Evolutionary conservation across 441 rosid genomes (phyloP).

Genomic region (Pelargonium cotyledonis): DNA sequence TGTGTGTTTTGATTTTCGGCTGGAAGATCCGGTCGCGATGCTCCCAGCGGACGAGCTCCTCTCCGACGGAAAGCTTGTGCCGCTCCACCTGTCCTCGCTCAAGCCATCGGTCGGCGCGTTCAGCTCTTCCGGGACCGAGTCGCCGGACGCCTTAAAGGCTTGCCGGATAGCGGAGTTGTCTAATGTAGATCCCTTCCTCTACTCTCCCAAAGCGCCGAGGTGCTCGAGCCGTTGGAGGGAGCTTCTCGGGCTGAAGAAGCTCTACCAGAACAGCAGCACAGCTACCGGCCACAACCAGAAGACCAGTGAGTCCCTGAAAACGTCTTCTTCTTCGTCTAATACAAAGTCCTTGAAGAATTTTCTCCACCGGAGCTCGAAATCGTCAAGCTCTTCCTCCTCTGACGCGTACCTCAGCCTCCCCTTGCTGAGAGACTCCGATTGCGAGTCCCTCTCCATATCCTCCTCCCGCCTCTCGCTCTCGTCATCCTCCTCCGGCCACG

Average conservation of each 20-base stretch:
- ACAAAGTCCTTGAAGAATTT: conserved; percentile 48
- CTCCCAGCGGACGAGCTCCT: conserved; percentile 89
- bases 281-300: conserved; percentile 15
- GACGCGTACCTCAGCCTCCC: conserved; percentile 45
- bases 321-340: conserved; percentile 17
- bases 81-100: conserved; percentile 42
- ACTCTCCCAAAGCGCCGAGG: conserved; percentile 75
- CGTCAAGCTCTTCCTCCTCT: conserved; percentile 23
- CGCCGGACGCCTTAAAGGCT: conserved; percentile 28
- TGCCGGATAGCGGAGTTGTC: conserved; percentile 36
- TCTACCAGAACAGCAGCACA: conserved; percentile 40
- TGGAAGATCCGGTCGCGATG: conserved; percentile 64
- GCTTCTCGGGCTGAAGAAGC: conserved; percentile 60
- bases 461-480: conserved; percentile 77
- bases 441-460: conserved; percentile 56
- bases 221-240: conserved; percentile 94
- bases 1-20: conserved; percentile 79
- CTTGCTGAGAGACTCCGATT: conserved; percentile 55
- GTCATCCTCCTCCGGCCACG: conserved; percentile 75
- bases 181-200: conserved; percentile 35
- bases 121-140: conserved; percentile 16
- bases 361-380: conserved; percentile 59
- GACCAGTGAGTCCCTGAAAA: conserved; percentile 10
- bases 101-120: conserved; percentile 17
- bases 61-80: conserved; percentile 68